Evolutionary conservation across 2,329 filamentous ascomycete genomes (phyloP), one percentile per base, ranked within the genome.

Genomic region (Trichoderma aggressivum): DNA sequence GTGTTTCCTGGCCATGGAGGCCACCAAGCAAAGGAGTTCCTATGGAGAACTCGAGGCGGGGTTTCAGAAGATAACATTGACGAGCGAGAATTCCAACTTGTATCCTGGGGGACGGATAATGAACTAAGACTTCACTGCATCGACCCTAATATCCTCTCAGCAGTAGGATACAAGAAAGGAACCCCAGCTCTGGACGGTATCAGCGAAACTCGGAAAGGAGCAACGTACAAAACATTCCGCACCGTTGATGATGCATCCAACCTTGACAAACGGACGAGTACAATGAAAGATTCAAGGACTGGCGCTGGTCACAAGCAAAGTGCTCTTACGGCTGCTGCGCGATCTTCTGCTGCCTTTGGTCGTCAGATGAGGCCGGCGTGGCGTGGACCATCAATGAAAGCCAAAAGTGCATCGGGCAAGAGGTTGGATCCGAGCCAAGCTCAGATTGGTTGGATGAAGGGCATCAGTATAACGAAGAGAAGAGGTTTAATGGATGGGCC

Each of bases 31-130:
- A 97, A 96, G 77, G 94, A 98, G 76, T 98, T 98, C 73, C 82
- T 98, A 12, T 98, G 94, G 94, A 88, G 94, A 78, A 88, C 89
- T 61, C 89, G 94, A 70, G 94, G 94, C 47, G 82, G 82, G 18
- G 85, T 91, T 24, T 87, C 87, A 21, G 87, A 89, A 18, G 88
- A 93, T 68, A 87, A 88, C n/a, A 82, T 91, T 59, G 94, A 98
- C 76, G 85, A 94, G 73, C 89, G 95, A 75, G 94, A 98, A 66
- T 98, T 97, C 74, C 94, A 98, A 79, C 85, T 98, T 21, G 93
- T 98, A 0, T 94, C 94, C 0, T 98, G 94, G 94, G 94, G 94
- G 30, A 91, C 92, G 62, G 95, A 98, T 79, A 92, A 92, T 74
- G 89, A 94, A 76, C 84, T 98, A 34, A 90, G 92, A 62, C 85